Evolutionary conservation across 768 basidiomycete genomes (phyloP).

Genomic region (Neoboletus magnificus): DNA sequence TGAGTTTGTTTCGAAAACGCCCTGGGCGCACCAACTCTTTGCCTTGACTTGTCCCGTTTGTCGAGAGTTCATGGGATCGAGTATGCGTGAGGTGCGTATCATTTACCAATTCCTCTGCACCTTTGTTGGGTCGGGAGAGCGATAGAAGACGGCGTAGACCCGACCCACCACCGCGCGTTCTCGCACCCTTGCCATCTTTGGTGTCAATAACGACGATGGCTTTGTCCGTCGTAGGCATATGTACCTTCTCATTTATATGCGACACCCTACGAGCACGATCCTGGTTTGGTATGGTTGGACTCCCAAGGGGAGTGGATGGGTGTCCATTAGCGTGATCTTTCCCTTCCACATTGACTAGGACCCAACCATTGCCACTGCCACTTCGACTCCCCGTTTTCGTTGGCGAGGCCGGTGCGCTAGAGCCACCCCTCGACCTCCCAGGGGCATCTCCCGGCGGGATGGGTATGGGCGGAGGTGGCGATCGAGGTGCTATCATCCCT

Average conservation of each 20-base stretch:
- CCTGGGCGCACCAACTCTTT: slow-evolving; percentile 23
- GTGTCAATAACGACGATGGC: slow-evolving; percentile 61
- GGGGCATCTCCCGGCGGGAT: slow-evolving; percentile 26
- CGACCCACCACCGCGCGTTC: slow-evolving; percentile 27
- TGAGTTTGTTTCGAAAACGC: slow-evolving; percentile 29
- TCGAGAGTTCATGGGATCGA: slow-evolving; percentile 27
- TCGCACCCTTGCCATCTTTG: slow-evolving; percentile 39
- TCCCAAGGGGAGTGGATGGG: slow-evolving; percentile 19
- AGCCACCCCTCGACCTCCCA: slow-evolving; percentile 21
- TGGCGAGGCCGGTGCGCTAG: slow-evolving; percentile 30
- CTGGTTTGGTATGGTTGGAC: slow-evolving; percentile 29
- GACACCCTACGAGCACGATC: slow-evolving; percentile 30
- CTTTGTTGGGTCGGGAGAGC: slow-evolving; percentile 30
- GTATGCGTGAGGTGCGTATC: slow-evolving; percentile 23
- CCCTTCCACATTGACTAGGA: slow-evolving; percentile 59
- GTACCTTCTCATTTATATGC: slow-evolving; percentile 25
- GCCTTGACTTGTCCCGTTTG: slow-evolving; percentile 18
- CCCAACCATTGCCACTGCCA: slow-evolving; percentile 57
- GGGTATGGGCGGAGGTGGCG: slow-evolving; percentile 25
- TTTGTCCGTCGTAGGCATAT: slow-evolving; percentile 52
- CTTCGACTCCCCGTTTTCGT: slow-evolving; percentile 33
- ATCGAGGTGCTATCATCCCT: slow-evolving; percentile 41
- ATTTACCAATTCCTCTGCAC: slow-evolving; percentile 27
- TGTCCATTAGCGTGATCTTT: slow-evolving; percentile 31
- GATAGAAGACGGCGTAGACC: slow-evolving; percentile 33